phyloP scores from a whole-genome alignment of 257 asterid genomes.

The Primulina huaijiensis region DNA sequence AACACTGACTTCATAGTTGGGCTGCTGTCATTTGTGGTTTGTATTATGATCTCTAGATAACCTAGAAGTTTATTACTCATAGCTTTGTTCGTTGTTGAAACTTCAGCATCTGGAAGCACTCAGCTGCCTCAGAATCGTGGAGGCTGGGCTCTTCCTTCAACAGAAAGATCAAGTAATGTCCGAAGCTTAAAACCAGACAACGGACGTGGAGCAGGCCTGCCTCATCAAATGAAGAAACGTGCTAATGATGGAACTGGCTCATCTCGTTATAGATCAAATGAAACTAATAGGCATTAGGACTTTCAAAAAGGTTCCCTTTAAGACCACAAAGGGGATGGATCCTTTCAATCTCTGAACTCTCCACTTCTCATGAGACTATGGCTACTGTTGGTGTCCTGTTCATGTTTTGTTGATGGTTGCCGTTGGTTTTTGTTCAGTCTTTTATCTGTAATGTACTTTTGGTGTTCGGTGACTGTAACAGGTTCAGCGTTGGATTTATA shows the following conservation, averaged over 20 bases:
- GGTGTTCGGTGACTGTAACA: neutral
- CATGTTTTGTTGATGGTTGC: too few species aligned
- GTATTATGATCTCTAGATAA: neutral
- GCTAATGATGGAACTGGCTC: slow-evolving; percentile 26
- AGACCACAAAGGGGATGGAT: neutral
- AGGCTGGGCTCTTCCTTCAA: slow-evolving; percentile 65
- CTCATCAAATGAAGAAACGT: slow-evolving; percentile 24
- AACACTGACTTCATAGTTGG: neutral
- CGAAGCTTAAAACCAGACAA: slow-evolving; percentile 23
- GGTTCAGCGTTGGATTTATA: neutral
- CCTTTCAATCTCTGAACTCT: neutral
- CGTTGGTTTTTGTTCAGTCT: neutral
- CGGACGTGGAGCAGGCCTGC: slow-evolving; percentile 25
- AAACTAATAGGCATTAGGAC: slow-evolving; percentile 29
- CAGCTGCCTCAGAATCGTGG: slow-evolving; percentile 39
- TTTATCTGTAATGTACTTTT: neutral
- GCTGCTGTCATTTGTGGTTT: neutral
- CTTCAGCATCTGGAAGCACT: slow-evolving; percentile 48
- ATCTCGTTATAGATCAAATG: slow-evolving; percentile 31
- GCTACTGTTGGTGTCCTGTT: neutral
- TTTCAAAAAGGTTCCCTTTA: neutral
- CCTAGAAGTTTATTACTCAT: neutral
- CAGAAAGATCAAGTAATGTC: slow-evolving; percentile 34
- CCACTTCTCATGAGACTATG: neutral
- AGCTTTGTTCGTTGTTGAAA: neutral